Percentiles rank a stretch among this genome's conserved stretches.
Conservation (phyloP, 257 asterid species). For the Penstemon barbatus region DNA sequence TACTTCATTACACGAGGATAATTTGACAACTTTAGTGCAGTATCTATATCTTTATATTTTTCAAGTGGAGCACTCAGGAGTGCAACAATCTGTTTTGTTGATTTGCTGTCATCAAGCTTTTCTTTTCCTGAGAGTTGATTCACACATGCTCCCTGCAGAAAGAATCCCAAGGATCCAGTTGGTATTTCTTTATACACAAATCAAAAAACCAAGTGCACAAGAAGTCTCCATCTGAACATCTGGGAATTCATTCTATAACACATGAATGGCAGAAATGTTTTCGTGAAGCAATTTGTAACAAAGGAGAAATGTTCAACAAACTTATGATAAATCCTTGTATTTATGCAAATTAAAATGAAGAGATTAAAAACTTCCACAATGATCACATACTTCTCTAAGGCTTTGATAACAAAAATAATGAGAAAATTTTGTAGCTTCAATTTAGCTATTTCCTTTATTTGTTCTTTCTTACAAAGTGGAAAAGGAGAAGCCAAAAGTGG, state of each 20-base stretch:
- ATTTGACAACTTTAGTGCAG: constrained; percentile 84
- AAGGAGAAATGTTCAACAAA: background rate
- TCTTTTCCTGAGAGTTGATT: constrained; percentile 80
- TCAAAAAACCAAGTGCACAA: background rate
- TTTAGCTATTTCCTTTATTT: constrained; percentile 12
- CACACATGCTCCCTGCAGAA: constrained; percentile 86
- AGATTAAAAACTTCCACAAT: background rate
- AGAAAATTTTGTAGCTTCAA: constrained; percentile 7
- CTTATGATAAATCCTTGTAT: background rate
- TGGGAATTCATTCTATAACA: background rate
- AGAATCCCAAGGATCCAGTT: constrained; percentile 18
- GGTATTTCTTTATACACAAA: constrained; percentile 16
- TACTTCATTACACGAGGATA: constrained; percentile 85
- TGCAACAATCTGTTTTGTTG: constrained; percentile 88
- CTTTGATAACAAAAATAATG: constrained; percentile 10
- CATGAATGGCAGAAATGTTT: background rate
- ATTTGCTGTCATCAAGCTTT: constrained; percentile 79
- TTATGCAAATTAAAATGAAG: background rate
- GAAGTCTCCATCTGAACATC: background rate
- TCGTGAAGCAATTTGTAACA: background rate
- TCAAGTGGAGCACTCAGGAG: constrained; percentile 97
- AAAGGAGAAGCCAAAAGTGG: background rate
- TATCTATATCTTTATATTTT: constrained; percentile 93
- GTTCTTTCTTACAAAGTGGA: background rate
- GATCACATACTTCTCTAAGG: constrained; percentile 11